These are phyloP conservation scores for Starmerella geochares DNA, from an alignment of 805 yeast genomes.

Conservation along the genomic window DNA sequence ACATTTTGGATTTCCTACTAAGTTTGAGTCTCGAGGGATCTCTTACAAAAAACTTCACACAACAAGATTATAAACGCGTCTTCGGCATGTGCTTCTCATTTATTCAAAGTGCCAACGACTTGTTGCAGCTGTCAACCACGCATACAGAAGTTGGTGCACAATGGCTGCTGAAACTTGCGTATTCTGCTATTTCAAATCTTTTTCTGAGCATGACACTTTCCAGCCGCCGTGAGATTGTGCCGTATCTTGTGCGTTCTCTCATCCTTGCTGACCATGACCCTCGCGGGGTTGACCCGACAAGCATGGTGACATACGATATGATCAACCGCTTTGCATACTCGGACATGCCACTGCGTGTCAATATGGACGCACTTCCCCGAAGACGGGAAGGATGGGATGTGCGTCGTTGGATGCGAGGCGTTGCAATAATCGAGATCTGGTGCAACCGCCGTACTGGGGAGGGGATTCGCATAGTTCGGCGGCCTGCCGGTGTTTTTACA, in stretches of 20 bases:
- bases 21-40: slow-evolving; percentile 57
- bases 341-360: slow-evolving; percentile 47
- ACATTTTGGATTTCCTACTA: slow-evolving; percentile 62
- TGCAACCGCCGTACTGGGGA: slow-evolving; percentile 46
- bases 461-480: slow-evolving; percentile 42
- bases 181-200: slow-evolving; percentile 61
- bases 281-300: slow-evolving; percentile 39
- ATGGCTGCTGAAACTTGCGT: slow-evolving; percentile 54
- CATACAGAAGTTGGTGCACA: slow-evolving; percentile 38
- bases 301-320: slow-evolving; percentile 56
- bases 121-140: slow-evolving; percentile 10
- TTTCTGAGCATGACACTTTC: slow-evolving; percentile 50
- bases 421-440: slow-evolving; percentile 46
- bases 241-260: slow-evolving; percentile 53
- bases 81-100: slow-evolving; percentile 76
- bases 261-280: slow-evolving; percentile 35
- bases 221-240: slow-evolving; percentile 50
- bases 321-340: slow-evolving; percentile 57
- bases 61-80: slow-evolving; percentile 66
- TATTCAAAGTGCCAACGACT: slow-evolving; percentile 59
- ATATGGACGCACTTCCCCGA: slow-evolving; percentile 26
- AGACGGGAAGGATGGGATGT: slow-evolving; percentile 24
- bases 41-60: slow-evolving; percentile 59
- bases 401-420: slow-evolving; percentile 52
- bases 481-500: slow-evolving; percentile 52